phyloP scores from a whole-genome alignment of 257 asterid species.

The Petrea volubilis region DNA sequence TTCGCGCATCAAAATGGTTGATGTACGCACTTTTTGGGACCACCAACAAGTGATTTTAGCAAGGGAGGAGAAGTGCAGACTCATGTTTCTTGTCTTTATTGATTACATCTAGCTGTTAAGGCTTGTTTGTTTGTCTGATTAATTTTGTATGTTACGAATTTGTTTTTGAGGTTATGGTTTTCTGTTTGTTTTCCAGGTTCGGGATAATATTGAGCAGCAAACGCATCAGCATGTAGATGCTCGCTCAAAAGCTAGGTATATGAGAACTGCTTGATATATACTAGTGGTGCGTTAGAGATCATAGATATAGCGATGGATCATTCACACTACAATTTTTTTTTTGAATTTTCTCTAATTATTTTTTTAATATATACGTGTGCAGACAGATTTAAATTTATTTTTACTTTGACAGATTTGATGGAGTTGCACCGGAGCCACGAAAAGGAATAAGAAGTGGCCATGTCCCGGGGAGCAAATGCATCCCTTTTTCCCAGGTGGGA shows the following conservation, averaged over 20 bases:
- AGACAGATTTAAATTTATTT: neutral
- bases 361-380: neutral
- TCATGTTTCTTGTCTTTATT: neutral
- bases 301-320: neutral
- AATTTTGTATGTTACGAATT: neutral
- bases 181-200: constrained; percentile 38
- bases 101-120: constrained; percentile 2
- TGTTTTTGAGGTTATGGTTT: neutral
- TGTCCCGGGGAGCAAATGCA: constrained; percentile 91
- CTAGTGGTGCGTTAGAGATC: neutral
- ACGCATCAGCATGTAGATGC: constrained; percentile 63
- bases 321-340: neutral
- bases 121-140: neutral
- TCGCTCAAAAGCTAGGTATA: constrained; percentile 63
- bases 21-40: neutral
- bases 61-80: neutral
- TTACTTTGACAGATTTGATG: constrained; percentile 63
- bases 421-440: constrained; percentile 96
- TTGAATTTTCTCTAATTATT: neutral
- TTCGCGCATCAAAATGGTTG: neutral
- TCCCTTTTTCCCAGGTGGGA: constrained; percentile 84
- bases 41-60: neutral
- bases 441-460: constrained; percentile 94
- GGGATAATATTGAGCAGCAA: constrained; percentile 53
- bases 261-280: constrained; percentile 2